These are phyloP conservation scores for Leishmania aethiopica DNA, from an alignment of 208 protist species.

Conservation along the genomic window DNA sequence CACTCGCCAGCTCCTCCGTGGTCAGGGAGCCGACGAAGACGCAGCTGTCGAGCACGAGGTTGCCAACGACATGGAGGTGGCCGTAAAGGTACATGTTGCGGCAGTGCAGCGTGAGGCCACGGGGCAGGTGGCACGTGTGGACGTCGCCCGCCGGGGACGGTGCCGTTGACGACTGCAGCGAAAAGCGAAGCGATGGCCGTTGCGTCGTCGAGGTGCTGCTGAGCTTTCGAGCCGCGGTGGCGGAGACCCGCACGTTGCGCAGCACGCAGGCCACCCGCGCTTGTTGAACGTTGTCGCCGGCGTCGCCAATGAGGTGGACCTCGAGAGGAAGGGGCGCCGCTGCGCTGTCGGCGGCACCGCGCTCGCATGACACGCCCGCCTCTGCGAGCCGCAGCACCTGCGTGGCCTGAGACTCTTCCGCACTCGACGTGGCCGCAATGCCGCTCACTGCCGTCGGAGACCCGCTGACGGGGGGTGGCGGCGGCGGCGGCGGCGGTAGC, in stretches of 20 bases:
- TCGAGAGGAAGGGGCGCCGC: conserved; percentile 7
- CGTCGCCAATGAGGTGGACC: conserved; percentile 21
- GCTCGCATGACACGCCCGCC: neutral
- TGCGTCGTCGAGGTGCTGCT: neutral
- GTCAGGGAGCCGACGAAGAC: conserved; percentile 55
- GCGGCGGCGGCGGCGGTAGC: conserved; percentile 7
- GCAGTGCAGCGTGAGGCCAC: conserved; percentile 45
- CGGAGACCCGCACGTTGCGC: conserved; percentile 30
- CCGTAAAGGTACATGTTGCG: conserved; percentile 55
- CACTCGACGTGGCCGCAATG: neutral
- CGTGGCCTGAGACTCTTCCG: neutral
- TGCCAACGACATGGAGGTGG: conserved; percentile 56
- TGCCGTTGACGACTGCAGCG: conserved; percentile 27
- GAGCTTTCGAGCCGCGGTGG: neutral
- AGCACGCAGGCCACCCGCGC: conserved; percentile 26
- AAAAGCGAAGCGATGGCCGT: conserved; percentile 15
- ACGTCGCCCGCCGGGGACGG: conserved; percentile 24
- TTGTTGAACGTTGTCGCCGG: neutral
- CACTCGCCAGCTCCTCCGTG: conserved; percentile 46
- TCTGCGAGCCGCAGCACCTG: conserved; percentile 2
- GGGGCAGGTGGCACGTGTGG: conserved; percentile 40
- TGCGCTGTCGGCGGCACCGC: neutral
- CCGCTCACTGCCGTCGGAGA: neutral
- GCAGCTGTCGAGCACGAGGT: conserved; percentile 58
- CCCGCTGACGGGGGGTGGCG: neutral